Evolutionary conservation across 2,329 filamentous ascomycete genomes (phyloP), one percentile per base, ranked within the genome.

Genomic region (Chrysoporthe cubensis): DNA sequence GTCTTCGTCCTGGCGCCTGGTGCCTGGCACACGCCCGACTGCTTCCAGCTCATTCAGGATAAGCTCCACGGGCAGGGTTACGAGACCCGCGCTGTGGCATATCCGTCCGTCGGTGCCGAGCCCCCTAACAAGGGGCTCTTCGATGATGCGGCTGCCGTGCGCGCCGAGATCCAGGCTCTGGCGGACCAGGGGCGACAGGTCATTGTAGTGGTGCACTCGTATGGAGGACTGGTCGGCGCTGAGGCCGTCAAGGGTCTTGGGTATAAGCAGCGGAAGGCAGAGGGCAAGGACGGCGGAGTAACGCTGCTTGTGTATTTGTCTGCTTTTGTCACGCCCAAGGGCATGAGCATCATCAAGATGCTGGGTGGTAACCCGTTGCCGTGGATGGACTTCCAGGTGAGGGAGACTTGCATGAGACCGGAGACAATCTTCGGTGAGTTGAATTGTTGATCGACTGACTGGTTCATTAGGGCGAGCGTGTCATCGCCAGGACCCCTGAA

Each of bases 1-100:
- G 76, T 70, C 57, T 73, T 78, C 52, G 72, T 80, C 50, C 74
- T 80, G 58, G 75, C 74, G 8, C 77, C 76, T 0, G 79, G 78
- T 8, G 78, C 78, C 16, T 80, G 79, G 78, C 69, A 78, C 59
- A 67, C 43, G 4, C 74, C 76, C 0, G 56, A 69, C n/a, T 70
- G 72, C 66, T 80, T 74, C 54, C 69, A 74, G 46, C 57, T 69
- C 16, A 69, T 78, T 9, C 73, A 72, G n/a, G 64, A 71, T 7
- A 67, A 68, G 26, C 73, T 80, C 16, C 44, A 74, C 13, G 63
- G 66, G 0, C 71, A 72, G 21, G 78, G 75, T 3, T 77, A 73
- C 63, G 66, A 73, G 11, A 75, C 74, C 1, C 73, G 71, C 40
- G 74, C 72, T 6, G 73, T 77, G 40, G 70, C 73, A n/a, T 76